Conservation (phyloP, 73 alveolate genomes). For the Durusdinium trenchii region DNA sequence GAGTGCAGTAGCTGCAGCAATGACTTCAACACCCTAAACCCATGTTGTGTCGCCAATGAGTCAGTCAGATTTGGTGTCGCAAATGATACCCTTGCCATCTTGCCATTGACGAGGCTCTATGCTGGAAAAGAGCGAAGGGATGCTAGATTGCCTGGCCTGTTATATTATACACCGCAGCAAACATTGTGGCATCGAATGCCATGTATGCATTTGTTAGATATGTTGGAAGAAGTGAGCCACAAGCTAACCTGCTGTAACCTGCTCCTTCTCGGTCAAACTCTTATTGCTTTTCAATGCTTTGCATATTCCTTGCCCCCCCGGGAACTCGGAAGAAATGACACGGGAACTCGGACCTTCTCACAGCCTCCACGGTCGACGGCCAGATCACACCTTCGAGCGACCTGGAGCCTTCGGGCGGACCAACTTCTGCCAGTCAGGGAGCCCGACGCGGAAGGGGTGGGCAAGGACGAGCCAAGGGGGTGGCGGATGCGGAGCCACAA, state of each 20-base stretch:
- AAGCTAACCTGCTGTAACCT: no score
- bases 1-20: no score
- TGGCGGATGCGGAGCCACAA: no score
- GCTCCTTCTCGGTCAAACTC: no score
- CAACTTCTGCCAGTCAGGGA: slow-evolving; percentile 64
- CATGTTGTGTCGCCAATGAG: no score
- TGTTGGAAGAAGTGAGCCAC: not conserved
- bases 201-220: not conserved
- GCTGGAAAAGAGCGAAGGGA: slow-evolving; percentile 79
- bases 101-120: slow-evolving; percentile 55
- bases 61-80: no score
- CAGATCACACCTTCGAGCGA: slow-evolving; percentile 62
- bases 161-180: not conserved
- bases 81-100: no score
- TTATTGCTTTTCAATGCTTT: no score
- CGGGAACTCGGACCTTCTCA: no score
- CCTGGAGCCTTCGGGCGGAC: slow-evolving; percentile 88
- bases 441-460: not conserved
- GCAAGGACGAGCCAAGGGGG: not conserved
- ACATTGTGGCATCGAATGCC: not conserved
- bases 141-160: slow-evolving; percentile 58
- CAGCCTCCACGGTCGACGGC: not conserved
- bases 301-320: no score
- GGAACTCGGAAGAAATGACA: no score
- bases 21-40: no score